phyloP scores from a whole-genome alignment of 2,329 filamentous ascomycete genomes.

The Diaporthe citriasiana region DNA sequence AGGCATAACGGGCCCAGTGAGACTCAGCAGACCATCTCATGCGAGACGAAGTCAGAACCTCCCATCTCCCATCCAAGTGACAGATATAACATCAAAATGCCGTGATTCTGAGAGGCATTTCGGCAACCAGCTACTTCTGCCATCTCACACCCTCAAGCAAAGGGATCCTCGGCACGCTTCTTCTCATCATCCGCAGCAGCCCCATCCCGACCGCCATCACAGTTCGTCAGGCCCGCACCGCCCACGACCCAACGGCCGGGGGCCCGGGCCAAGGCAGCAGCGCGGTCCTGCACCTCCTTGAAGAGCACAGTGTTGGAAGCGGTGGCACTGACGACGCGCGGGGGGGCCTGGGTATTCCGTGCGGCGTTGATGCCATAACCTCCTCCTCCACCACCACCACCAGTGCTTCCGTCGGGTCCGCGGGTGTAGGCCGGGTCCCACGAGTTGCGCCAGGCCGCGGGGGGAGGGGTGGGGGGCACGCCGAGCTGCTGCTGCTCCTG shows the following conservation, averaged over 20 bases:
- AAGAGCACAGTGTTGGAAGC: conserved; percentile 24
- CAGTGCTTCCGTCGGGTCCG: no score
- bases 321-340: background rate
- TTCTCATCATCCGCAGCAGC: background rate
- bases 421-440: background rate
- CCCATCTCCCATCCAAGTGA: background rate
- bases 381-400: background rate
- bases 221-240: conserved; percentile 6
- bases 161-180: background rate
- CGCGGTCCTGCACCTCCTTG: conserved; percentile 28
- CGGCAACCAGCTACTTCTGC: background rate
- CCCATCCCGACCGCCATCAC: background rate
- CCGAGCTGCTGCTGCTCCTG: background rate
- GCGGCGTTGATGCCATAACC: conserved; percentile 21
- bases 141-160: background rate
- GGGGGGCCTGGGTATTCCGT: background rate
- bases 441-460: background rate
- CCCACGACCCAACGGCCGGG: conserved; percentile 5
- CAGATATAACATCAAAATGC: background rate
- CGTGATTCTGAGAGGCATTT: background rate
- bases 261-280: background rate
- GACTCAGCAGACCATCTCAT: background rate
- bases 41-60: background rate
- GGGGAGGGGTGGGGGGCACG: conserved; percentile 6
- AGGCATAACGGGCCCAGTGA: background rate